A percentile compares a stretch with the other conserved stretches of the same genome.
Conservation (phyloP, 345 rosid species). For the Hibiscus trionum region DNA sequence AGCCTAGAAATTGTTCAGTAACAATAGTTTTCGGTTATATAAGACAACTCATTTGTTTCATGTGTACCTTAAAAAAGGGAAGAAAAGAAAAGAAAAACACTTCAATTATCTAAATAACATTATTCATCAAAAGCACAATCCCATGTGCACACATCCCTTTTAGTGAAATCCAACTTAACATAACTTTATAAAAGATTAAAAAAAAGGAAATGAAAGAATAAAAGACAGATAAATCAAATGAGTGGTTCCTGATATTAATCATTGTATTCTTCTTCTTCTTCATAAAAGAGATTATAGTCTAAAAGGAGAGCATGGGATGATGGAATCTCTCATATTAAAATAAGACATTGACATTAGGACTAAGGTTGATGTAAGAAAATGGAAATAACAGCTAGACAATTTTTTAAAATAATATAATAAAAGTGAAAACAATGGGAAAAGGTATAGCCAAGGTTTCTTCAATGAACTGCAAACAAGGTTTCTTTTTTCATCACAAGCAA, state of each 20-base stretch:
- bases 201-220: conserved; percentile 3
- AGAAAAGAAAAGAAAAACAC: conserved; percentile 3
- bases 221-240: conserved; percentile 15
- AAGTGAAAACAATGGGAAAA: conserved; percentile 24
- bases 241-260: conserved; percentile 34
- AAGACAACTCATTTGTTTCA: conserved; percentile 15
- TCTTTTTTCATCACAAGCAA: conserved; percentile 10
- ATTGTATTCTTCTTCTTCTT: conserved; percentile 20
- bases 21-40: conserved; percentile 13
- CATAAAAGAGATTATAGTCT: conserved; percentile 31
- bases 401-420: conserved; percentile 19
- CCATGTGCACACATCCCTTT: conserved; percentile 49
- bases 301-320: conserved; percentile 18
- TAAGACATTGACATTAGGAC: conserved; percentile 14
- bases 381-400: conserved; percentile 24
- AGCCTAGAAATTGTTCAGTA: conserved; percentile 4
- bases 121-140: conserved; percentile 28
- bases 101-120: conserved; percentile 13
- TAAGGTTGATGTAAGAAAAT: not conserved
- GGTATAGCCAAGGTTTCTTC: conserved; percentile 26
- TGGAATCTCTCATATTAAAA: conserved; percentile 22
- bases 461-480: conserved; percentile 18
- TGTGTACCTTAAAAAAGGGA: not conserved
- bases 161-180: conserved; percentile 14
- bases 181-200: conserved; percentile 8